Evolutionary conservation across 805 yeast genomes (phyloP), one percentile per base, ranked within the genome.

Genomic region (Hemisphaericaspora nanyangensis): DNA sequence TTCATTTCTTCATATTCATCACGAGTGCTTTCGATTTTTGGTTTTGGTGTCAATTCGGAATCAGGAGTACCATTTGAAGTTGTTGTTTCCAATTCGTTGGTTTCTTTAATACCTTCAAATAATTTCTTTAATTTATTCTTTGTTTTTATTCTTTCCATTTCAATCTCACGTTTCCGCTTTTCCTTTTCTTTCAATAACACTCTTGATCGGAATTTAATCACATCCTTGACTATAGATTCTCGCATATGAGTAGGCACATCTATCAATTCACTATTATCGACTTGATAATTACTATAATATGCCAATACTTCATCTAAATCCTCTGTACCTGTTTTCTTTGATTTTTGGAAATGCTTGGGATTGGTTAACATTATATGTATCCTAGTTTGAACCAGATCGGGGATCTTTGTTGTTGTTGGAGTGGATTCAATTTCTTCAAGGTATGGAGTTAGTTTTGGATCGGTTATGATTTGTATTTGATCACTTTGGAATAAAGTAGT

Each of bases 191-290:
- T 57, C 29, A 69, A 69, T 37, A 78, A 51, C 19, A 80, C 81
- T 31, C 69, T 70, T 17, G 79, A 61, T 50, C 86, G 58, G 51
- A 81, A 81, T 44, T 70, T 74, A 41, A 78, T 64, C 40, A 81
- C 72, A 41, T 76, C 78, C 39, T 68, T 66, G 15, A 66, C 71
- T 27, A 80, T 74, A n/a, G 60, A 62, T 16, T 77, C 80, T 32
- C 73, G 55, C 64, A 76, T 61, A 18, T 74, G 73, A 17, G 60
- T 56, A 2, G 86, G 85, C 4, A 80, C 72, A 46, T 77, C 85
- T 11, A 68, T 60, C 38, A 81, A 54, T 48, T 80, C 85, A 33
- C 63, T 60, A n/a, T 70, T 65, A 51, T 81, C 83, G 24, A 81
- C 74, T 38, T 70, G 67, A 51, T 81, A 80, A 24, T 52, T 52